Evolutionary conservation across 106 monocot genomes (phyloP), one percentile per base, ranked within the genome.

Genomic region (Allium sativum): DNA sequence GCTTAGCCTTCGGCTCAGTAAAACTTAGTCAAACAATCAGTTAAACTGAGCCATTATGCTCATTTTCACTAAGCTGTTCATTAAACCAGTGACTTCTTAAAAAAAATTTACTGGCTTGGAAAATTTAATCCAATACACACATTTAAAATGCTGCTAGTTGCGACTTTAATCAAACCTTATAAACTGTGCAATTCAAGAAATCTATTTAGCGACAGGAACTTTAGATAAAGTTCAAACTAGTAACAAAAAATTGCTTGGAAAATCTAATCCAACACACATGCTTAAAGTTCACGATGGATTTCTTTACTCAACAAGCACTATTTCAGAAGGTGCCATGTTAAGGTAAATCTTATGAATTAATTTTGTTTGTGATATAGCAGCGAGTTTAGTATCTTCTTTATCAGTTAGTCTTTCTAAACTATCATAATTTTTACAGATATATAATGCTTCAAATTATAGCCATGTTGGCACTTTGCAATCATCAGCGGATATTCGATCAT

Each of bases 191-290:
- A 16, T 22, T 53, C 72, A 83, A 78, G 83, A 83, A 66, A 72
- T 83, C 46, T 75, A 83, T 70, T 69, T 83, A 69, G 75, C 83
- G 13, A 72, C 76, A 15, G 78, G 75, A 56, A 83, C 83, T 48
- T 15, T 46, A 16, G 70, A 56, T 8, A 70, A 66, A 53, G 69
- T 83, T 57, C 83, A 79, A 63, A 18, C 56, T 12, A 73, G 83
- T 0, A 76, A 53, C 69, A 83, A 63, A 51, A 83, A 76, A 69
- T 60, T 83, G 45, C 53, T 78, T 31, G 71, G 61, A 15, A 83
- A 83, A 66, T 45, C 72, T 40, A 72, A 67, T 67, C 83, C 79
- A 12, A 58, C 79, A 21, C 54, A 73, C 62, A 56, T 69, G 22
- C 14, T 83, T 43, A 72, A 83, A 65, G 68, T 79, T 53, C 72